Percentiles rank a stretch among this genome's conserved stretches.
Conservation (phyloP, 495 filamentous ascomycete genomes). For the Astrothelium macrocarpum region DNA sequence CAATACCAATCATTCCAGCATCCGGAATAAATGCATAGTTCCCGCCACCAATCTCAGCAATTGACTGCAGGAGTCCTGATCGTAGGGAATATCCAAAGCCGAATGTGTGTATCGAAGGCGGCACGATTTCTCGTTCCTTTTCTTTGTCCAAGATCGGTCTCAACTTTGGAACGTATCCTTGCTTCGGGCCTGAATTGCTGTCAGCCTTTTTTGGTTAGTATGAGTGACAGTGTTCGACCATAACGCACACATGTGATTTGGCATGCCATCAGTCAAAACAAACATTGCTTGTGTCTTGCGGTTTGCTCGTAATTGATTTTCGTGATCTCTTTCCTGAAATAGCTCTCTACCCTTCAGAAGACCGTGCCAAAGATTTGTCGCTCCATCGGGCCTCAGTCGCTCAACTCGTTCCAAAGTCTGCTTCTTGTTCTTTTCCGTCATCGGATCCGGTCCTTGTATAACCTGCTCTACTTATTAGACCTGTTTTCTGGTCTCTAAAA, state of each 20-base stretch:
- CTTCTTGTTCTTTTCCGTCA: slow-evolving; percentile 6
- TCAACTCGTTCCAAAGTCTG: not conserved
- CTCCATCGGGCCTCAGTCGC: not conserved
- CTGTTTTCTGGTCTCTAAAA: not conserved
- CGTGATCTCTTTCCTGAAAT: not conserved
- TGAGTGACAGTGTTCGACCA: too few species aligned
- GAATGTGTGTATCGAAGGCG: slow-evolving; percentile 9
- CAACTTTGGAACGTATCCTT: slow-evolving; percentile 11
- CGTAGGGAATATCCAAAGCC: slow-evolving; percentile 10
- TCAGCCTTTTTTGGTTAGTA: not conserved
- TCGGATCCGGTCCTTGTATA: not conserved
- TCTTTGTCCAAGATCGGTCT: not conserved
- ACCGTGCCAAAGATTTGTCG: slow-evolving; percentile 10
- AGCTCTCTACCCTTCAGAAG: not conserved
- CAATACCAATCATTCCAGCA: slow-evolving; percentile 10
- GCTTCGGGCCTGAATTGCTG: not conserved
- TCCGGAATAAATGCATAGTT: slow-evolving; percentile 12
- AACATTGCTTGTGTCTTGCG: slow-evolving; percentile 1
- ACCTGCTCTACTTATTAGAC: not conserved
- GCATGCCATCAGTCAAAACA: slow-evolving; percentile 11
- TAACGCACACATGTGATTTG: slow-evolving; percentile 12
- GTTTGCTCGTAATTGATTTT: not conserved
- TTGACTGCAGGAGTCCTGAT: slow-evolving; percentile 9
- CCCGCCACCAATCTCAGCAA: slow-evolving; percentile 8
- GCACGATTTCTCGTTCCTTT: not conserved